Base-by-base conservation (phyloP, 495 filamentous ascomycete genomes). In the Pyrenula massariospora region DNA sequence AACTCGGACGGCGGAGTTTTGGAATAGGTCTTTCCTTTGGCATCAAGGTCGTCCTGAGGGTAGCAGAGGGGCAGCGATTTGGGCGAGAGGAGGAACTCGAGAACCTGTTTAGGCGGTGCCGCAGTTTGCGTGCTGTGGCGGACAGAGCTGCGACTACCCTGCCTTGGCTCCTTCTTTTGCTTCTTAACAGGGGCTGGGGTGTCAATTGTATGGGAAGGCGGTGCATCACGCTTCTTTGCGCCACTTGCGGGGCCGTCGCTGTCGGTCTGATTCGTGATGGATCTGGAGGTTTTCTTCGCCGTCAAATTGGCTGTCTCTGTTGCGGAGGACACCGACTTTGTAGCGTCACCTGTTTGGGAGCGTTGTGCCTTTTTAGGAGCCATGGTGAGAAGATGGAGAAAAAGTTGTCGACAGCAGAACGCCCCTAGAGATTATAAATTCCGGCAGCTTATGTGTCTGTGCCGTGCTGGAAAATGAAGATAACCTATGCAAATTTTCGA, bases 21-120 rank as follows among this genome's bases (percentile, higher is more conserved):
- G 21, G 60, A 61, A 55, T 70, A 70, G 12, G 53, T 65, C 12
- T 59, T 49, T 22, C 62, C 60, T 12, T 57, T 59, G 2, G 51
- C 21, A 10, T 59, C n/a, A n/a, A 66, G 59, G 54, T 70, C 68
- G 50, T 70, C 68, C 12, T 63, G 60, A 1, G 68, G 68, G 10
- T 62, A 59, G 59, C 66, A 69, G 31, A 66, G 55, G 1, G 60
- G 52, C 3, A 62, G 50, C 2, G 65, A 58, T 15, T 54, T 51
- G 2, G 57, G 52, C 2, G 66, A 68, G 22, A 70, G 55, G 25
- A 70, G 61, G 56, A 59, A 66, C 2, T 64, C 58, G 24, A 70
- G 55, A 1, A 69, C 24, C 53, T 64, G 50, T 20, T 52, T 52
- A 24, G 50, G 50, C 22, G 50, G 20, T 10, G 50, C 8, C 10